phyloP scores from a whole-genome alignment of 371 early-diverging fungal genomes.

The Mortierella sp. region DNA sequence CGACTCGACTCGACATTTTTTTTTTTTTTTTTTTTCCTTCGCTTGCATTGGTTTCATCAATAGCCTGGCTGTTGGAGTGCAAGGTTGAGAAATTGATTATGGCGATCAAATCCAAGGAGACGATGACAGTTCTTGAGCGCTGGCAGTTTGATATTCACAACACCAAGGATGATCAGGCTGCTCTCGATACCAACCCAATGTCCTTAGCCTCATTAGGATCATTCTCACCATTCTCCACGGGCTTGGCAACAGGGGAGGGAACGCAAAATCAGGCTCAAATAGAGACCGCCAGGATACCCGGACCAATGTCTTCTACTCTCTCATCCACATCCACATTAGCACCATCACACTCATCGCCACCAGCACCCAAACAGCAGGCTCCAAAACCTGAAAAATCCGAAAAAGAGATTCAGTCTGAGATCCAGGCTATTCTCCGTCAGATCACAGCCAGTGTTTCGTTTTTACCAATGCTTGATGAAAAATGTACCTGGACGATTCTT shows the following conservation, averaged over 20 bases:
- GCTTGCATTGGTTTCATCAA: not conserved
- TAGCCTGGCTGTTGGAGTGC: conserved; percentile 77
- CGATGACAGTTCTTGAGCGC: conserved; percentile 84
- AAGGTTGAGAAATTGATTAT: conserved; percentile 86
- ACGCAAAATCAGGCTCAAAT: not conserved
- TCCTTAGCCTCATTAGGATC: not conserved
- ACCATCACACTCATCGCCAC: not conserved
- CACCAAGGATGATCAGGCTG: conserved; percentile 30
- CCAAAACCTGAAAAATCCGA: conserved; percentile 61
- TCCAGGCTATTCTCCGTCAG: conserved; percentile 90
- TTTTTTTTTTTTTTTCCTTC: conserved; percentile 1
- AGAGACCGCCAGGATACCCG: not conserved
- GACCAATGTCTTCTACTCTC: conserved; percentile 7
- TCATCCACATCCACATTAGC: too few relatives aligned
- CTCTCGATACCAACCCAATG: not conserved
- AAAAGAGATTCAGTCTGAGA: conserved; percentile 77
- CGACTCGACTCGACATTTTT: too few relatives aligned
- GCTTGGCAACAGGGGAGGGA: not conserved
- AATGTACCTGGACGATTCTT: conserved; percentile 92
- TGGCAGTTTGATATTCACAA: conserved; percentile 93
- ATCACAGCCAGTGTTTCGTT: conserved; percentile 91
- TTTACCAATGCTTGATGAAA: conserved; percentile 87
- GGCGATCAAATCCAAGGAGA: conserved; percentile 83
- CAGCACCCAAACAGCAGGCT: not conserved
- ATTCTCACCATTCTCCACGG: conserved; percentile 5